phyloP scores from a whole-genome alignment of 2,329 filamentous ascomycete genomes.

The Neoascochyta sp. region DNA sequence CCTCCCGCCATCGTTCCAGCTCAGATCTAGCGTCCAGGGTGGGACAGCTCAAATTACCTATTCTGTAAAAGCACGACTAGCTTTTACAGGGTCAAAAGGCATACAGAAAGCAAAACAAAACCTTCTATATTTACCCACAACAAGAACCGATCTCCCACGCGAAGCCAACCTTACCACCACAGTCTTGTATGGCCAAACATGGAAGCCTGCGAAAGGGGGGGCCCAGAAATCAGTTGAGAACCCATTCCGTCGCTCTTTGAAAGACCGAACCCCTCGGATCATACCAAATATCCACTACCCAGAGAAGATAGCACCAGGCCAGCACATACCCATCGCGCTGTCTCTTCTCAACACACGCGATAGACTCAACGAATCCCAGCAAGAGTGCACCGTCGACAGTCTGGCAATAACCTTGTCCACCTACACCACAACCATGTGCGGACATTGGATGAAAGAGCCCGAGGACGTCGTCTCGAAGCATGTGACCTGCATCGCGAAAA shows the following conservation, averaged over 20 bases:
- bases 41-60: constrained; percentile 32
- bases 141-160: constrained; percentile 8
- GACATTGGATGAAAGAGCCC: constrained; percentile 19
- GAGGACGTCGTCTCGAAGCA: constrained; percentile 31
- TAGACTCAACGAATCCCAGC: constrained; percentile 13
- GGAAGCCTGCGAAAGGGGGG: constrained; percentile 20
- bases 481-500: constrained; percentile 28
- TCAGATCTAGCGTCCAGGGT: constrained; percentile 22
- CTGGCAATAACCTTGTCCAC: constrained; percentile 30
- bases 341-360: constrained; percentile 22
- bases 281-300: constrained; percentile 31
- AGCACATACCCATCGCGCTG: constrained; percentile 31
- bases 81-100: constrained; percentile 10
- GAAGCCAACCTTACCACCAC: constrained; percentile 19
- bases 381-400: constrained; percentile 25
- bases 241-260: constrained; percentile 17
- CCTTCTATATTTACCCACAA: constrained; percentile 25
- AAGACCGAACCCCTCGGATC: constrained; percentile 19
- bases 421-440: constrained; percentile 31
- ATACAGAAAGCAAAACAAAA: constrained; percentile 19
- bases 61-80: constrained; percentile 26
- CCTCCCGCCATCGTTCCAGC: constrained; percentile 33
- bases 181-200: constrained; percentile 28
- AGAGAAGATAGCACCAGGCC: constrained; percentile 27
- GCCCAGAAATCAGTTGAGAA: constrained; percentile 18